Base-by-base conservation (phyloP, 345 rosid species). In the Melaleuca alternifolia region DNA sequence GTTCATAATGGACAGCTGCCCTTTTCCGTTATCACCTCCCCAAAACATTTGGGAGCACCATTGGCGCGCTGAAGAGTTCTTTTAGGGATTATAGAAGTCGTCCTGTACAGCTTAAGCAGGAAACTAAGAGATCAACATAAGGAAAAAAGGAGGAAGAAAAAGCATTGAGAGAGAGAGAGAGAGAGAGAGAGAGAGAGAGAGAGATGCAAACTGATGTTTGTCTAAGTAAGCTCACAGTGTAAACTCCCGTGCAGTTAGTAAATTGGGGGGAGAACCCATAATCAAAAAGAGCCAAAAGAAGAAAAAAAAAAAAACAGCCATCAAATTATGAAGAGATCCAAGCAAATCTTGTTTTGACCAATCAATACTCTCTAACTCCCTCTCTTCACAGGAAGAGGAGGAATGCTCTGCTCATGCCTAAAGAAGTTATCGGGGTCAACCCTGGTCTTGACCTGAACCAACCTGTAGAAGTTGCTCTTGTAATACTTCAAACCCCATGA, bases 381-480 rank as follows among this genome's bases (percentile, higher is more conserved):
- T 37, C 4, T 71, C 24, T 71, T 71, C 79, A 71, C 48, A 71
- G 3, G 79, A 71, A 71, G 48, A 37, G 79, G 11, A 71, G 97
- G 97, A 82, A 95, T 90, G 89, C 97, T 95, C 85, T 95, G 96
- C 89, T 93, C 94, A 88, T 91, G 91, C 87, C 92, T 90, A 83
- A 94, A 92, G 90, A 91, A 91, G 87, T 95, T 94, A 4, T 86
- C 89, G 23, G 97, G 94, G 88, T 94, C 97, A 65, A 93, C 89
- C 85, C 57, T 85, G 76, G 89, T 92, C 92, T 94, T 93, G 53
- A 92, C 91, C 83, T 82, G n/a, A 57, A 91, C 88, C 86, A 94
- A 87, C 85, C 92, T 89, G 88, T 89, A 82, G 86, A 92, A 93
- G 71, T 93, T 94, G 65, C 87, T 79, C 84, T 92, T 92, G 91